Conservation (phyloP, 208 protist genomes). For the Leptomonas pyrrhocoris region DNA sequence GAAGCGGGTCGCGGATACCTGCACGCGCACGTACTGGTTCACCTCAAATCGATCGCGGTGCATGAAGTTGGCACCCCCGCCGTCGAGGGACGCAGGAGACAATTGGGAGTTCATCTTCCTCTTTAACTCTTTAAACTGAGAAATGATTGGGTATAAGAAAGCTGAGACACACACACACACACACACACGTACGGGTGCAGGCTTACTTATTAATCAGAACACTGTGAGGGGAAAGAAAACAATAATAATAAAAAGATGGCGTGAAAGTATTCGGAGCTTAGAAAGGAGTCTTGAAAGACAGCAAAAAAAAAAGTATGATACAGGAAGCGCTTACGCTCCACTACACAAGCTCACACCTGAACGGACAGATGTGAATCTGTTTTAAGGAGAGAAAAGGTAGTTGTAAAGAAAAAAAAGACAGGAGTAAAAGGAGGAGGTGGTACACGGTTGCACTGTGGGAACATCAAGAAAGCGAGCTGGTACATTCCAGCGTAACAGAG, state of each 20-base stretch:
- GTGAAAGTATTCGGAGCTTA: too few species aligned
- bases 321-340: background rate
- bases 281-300: background rate
- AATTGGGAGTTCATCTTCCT: conserved; percentile 22
- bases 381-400: background rate
- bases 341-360: background rate
- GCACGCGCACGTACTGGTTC: conserved; percentile 89
- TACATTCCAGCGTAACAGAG: background rate
- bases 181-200: background rate
- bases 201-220: too few species aligned
- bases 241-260: background rate
- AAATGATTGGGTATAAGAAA: background rate
- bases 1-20: conserved; percentile 53
- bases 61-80: conserved; percentile 16
- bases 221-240: too few species aligned
- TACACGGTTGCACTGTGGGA: background rate
- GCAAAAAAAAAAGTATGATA: background rate
- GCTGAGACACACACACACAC: background rate
- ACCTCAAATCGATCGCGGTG: conserved; percentile 70
- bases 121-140: conserved; percentile 8
- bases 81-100: conserved; percentile 1
- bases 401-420: background rate
- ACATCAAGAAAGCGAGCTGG: background rate
- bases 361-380: background rate
- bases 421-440: background rate